phyloP scores from a whole-genome alignment of 192 early-diverging fungal species.

The Coemansia guatemalensis region DNA sequence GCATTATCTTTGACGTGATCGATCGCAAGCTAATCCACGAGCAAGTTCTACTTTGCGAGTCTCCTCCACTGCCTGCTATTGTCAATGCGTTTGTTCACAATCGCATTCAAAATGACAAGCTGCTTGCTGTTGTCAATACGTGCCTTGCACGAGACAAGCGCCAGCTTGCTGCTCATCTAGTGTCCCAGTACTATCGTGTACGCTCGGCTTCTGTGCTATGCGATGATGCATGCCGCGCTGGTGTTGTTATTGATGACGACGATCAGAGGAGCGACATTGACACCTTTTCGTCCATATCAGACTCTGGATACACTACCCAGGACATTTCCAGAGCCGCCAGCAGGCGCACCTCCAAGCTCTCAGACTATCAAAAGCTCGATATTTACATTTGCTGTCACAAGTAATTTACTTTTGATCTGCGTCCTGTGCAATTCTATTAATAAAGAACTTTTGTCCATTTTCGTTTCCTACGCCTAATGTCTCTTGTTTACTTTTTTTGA shows the following conservation, averaged over 20 bases:
- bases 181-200: slow-evolving; percentile 38
- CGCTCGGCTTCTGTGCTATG: slow-evolving; percentile 25
- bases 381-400: slow-evolving; percentile 36
- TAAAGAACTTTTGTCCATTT: background rate
- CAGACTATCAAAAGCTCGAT: slow-evolving; percentile 32
- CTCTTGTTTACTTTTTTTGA: background rate
- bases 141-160: slow-evolving; percentile 39
- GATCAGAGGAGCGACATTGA: background rate
- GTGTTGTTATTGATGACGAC: slow-evolving; percentile 7
- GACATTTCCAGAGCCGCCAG: slow-evolving; percentile 21
- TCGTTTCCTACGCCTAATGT: background rate
- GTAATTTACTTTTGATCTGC: background rate
- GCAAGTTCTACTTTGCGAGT: slow-evolving; percentile 26
- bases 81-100: slow-evolving; percentile 43
- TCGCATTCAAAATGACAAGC: slow-evolving; percentile 37
- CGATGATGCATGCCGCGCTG: slow-evolving; percentile 28
- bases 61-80: slow-evolving; percentile 21
- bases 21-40: slow-evolving; percentile 26
- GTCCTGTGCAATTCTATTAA: background rate
- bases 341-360: slow-evolving; percentile 11
- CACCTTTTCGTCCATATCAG: background rate
- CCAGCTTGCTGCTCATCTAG: slow-evolving; percentile 35
- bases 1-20: slow-evolving; percentile 35
- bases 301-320: slow-evolving; percentile 13
- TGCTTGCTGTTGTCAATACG: slow-evolving; percentile 22